Percentiles rank a stretch among this genome's conserved stretches.
phyloP scores from a whole-genome alignment of 306 rosid species.

The Cicer pinnatifidum region DNA sequence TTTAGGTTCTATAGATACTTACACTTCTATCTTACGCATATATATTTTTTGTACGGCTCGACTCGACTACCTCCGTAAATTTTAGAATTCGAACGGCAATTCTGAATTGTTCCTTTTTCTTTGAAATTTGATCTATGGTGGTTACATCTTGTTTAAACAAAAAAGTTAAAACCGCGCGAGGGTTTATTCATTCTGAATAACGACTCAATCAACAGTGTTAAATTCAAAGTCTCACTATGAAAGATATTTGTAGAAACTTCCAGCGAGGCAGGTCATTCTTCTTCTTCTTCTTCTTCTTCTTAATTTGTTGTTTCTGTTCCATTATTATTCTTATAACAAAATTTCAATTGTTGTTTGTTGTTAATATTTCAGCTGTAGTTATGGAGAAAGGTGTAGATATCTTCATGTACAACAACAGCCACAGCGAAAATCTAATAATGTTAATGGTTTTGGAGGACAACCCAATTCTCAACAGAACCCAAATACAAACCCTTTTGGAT shows the following conservation, averaged over 20 bases:
- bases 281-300: conserved; percentile 2
- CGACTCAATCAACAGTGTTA: too few relatives aligned
- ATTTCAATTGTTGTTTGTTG: neutral
- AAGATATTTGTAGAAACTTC: conserved; percentile 39
- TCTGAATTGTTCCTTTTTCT: too few relatives aligned
- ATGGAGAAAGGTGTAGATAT: conserved; percentile 73
- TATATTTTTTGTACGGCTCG: too few relatives aligned
- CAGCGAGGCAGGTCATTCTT: conserved; percentile 51
- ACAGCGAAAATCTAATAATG: conserved; percentile 55
- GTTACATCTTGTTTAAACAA: too few relatives aligned
- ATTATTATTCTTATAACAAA: neutral
- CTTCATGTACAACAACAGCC: conserved; percentile 58
- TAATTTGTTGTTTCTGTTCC: neutral
- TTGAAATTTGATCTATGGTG: too few relatives aligned
- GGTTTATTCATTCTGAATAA: too few relatives aligned
- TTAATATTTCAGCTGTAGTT: conserved; percentile 67
- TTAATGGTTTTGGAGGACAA: conserved; percentile 45
- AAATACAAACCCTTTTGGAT: conserved; percentile 57
- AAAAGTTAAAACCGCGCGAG: too few relatives aligned
- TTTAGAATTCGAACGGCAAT: too few relatives aligned
- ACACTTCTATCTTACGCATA: too few relatives aligned
- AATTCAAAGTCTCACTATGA: neutral
- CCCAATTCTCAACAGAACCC: conserved; percentile 39
- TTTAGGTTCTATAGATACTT: too few relatives aligned
- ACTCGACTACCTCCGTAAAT: too few relatives aligned